Evolutionary conservation across 129 eudicot genomes (phyloP), one percentile per base, ranked within the genome.

Genomic region (Escallonia herrerae): DNA sequence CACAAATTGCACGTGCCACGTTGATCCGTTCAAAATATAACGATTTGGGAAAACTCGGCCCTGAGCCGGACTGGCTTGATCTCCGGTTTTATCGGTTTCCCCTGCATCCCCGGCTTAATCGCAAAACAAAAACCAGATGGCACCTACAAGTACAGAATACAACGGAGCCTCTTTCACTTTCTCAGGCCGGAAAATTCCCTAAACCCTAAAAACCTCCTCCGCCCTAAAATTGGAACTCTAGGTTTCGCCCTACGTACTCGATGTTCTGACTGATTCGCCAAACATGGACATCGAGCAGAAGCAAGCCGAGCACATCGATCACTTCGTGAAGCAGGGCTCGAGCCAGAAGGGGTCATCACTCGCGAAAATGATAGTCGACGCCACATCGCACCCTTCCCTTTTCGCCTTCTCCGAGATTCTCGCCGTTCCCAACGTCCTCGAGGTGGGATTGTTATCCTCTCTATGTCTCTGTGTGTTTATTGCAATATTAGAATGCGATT

Each of bases 331-430:
- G 79, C 83, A 81, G 77, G 98, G 89, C 7, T 88, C 96, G 62
- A 41, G 3, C 14, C 58, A 38, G 7, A 81, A 73, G 52, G 90
- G 85, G 44, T 44, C 95, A 2, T 73, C 75, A 0, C 84, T 91
- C 43, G 68, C 83, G 3, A 76, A 61, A 56, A 66, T 91, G 57
- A 62, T 88, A 68, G 78, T 81, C 6, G 91, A 91, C 54, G 98
- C 98, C 54, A 91, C 95, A 4, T 91, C 91, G 14, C 93, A 91
- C 68, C 96, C 96, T 52, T 85, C 85, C 5, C 95, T 91, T 60
- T 91, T 91, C 73, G 98, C 96, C 15, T 91, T 91, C 91, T 83
- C 98, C 49, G 98, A 91, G 81, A 91, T 91, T 80, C 91, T 91
- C 41, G 43, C 95, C 37, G 69, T 83, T 52, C 98, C 96, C 61